Percentiles rank a stretch among this genome's conserved stretches.
These are phyloP conservation scores for Alloascoidea africana DNA, from an alignment of 805 yeast genomes.

Conservation along the genomic window DNA sequence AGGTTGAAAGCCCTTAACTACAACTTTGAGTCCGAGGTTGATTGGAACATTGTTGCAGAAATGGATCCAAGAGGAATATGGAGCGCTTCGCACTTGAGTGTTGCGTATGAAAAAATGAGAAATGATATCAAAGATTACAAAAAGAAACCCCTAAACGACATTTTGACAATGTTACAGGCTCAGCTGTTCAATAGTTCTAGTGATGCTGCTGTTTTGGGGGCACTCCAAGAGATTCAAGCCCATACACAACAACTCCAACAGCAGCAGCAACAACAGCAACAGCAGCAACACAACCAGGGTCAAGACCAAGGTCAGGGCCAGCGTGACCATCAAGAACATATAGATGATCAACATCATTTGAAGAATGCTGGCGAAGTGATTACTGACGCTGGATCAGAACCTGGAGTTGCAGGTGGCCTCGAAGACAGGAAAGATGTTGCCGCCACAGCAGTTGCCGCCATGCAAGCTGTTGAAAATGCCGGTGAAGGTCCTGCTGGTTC, in stretches of 20 bases:
- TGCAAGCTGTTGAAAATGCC: too few relatives aligned
- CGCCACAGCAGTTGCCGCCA: too few relatives aligned
- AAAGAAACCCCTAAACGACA: slow-evolving; percentile 19
- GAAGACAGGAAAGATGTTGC: too few relatives aligned
- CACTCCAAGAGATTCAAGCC: neutral
- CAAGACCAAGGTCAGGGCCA: neutral
- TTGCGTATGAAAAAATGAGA: slow-evolving; percentile 46
- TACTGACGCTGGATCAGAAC: too few relatives aligned
- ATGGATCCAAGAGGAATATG: slow-evolving; percentile 19
- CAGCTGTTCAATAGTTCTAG: neutral
- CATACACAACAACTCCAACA: neutral
- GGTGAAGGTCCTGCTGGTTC: too few relatives aligned
- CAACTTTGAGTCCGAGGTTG: slow-evolving; percentile 24
- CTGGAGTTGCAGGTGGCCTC: too few relatives aligned
- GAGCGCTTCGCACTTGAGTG: slow-evolving; percentile 5
- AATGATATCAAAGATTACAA: slow-evolving; percentile 30
- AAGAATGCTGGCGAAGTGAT: neutral
- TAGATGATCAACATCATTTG: neutral
- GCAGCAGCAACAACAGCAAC: slow-evolving; percentile 1
- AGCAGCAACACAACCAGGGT: neutral
- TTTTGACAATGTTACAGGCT: slow-evolving; percentile 12
- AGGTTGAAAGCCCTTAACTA: slow-evolving; percentile 27
- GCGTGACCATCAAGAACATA: neutral
- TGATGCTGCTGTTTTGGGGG: neutral
- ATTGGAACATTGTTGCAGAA: slow-evolving; percentile 40